Evolutionary conservation across 345 rosid species (phyloP), one percentile per base, ranked within the genome.

Genomic region (Trapa bicornis): DNA sequence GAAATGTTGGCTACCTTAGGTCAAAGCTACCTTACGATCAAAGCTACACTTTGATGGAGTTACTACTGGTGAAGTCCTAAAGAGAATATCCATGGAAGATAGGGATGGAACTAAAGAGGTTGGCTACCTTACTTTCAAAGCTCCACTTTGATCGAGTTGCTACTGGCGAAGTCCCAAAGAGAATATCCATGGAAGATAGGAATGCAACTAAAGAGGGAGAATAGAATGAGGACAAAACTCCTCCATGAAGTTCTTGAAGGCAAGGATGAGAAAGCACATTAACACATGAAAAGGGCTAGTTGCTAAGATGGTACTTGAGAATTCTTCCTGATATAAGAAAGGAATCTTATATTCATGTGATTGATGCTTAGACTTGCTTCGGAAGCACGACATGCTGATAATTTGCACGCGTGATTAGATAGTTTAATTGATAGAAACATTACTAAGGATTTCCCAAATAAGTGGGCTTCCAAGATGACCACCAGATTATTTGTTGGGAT

Each of bases 261-360:
- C 3, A 91, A 87, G 82, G 96, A 95, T 41, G 97, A 91, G 84
- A 95, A 89, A 76, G 97, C 99, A 0, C 84, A 94, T 75, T 94
- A 96, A 17, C 92, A 95, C 61, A 95, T 95, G 99, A n/a, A 91
- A 95, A 81, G 87, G 87, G 0, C 77, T 95, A 61, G 90, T 95
- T 11, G 84, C 87, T 2, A 95, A 91, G 81, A 87, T 95, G 99
- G 97, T 95, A 65, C 87, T 77, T 35, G 97, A 95, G 84, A 95
- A 84, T 77, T 82, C 98, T 1, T 95, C 92, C 79, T 61, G 92
- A 89, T 80, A 87, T 95, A 39, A 73, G 87, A 56, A 95, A 89
- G 80, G 99, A 89, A 77, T 91, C 0, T 72, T 95, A 68, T 95
- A 95, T 74, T 80, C 97, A 38, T 89, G 96, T 60, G 87, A 88